Conservation (phyloP, 1,139 yeast species). For the Pichia sp. region DNA sequence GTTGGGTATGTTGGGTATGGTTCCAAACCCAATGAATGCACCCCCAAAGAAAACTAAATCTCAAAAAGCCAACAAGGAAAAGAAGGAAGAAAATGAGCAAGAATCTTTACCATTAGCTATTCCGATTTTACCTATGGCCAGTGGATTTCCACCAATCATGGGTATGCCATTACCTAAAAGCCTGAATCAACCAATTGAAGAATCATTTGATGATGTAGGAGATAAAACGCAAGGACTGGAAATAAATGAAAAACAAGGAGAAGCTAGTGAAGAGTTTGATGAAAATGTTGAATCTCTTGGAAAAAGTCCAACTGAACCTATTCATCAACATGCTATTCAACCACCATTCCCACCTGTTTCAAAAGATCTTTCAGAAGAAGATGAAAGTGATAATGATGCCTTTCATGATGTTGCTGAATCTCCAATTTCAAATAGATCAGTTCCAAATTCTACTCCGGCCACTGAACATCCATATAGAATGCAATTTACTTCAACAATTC, state of each 20-base stretch:
- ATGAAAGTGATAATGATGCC: conserved; percentile 1
- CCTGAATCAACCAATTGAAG: not conserved
- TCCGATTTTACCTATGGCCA: conserved; percentile 19
- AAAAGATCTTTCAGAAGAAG: conserved; percentile 14
- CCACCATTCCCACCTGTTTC: not conserved
- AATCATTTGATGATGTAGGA: not conserved
- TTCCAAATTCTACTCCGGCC: not conserved
- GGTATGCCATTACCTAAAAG: conserved; percentile 22
- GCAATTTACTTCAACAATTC: not conserved
- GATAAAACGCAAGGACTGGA: not conserved
- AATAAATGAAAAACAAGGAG: not conserved
- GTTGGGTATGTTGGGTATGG: conserved; percentile 75
- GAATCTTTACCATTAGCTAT: conserved; percentile 41
- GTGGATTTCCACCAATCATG: conserved; percentile 18
- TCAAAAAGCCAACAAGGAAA: conserved; percentile 20
- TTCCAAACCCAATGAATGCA: conserved; percentile 39
- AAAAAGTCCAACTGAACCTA: not conserved
- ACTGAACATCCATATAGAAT: conserved; percentile 2
- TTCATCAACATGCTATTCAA: not conserved
- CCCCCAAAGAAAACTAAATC: conserved; percentile 27
- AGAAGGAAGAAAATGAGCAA: conserved; percentile 17
- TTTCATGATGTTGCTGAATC: conserved; percentile 4
- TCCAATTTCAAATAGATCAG: not conserved
- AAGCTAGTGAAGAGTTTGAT: not conserved
- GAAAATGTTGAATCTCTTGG: not conserved